Evolutionary conservation across 345 rosid species (phyloP), one percentile per base, ranked within the genome.

Genomic region (Melaleuca quinquenervia): DNA sequence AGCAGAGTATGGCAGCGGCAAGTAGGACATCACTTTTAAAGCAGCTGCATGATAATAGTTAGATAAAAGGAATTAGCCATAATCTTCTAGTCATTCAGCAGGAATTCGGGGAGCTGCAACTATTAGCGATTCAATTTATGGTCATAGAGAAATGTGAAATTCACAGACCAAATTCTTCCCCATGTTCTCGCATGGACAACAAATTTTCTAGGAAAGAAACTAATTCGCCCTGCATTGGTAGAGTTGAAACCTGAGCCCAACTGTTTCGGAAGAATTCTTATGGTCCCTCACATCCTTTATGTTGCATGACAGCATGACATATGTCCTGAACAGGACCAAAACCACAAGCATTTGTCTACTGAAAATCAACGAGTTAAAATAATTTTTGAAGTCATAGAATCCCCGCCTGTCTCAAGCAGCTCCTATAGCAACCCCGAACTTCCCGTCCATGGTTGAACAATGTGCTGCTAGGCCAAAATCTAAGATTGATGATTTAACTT

Each of bases 1-100:
- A 84, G 96, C 94, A 0, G 95, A 94, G 88, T 95, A 95, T 11
- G 99, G 98, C 85, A 90, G 83, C 52, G 98, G 98, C 91, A 94
- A 89, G 92, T 95, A 90, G 41, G 96, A 93, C 85, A 91, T 70
- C 50, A 96, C 98, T 89, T 89, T 90, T 53, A 96, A 91, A 82
- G 96, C 99, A 93, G 98, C 98, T 94, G 95, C 89, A 93, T 13
- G 53, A 82, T 52, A 44, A 84, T 36, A 70, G 13, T 70, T 70
- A 18, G 48, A 36, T 36, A 45, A 8, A 10, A 70, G 78, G 78
- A 70, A 70, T 70, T 70, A 70, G 6, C 44, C 44, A 70, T 70
- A 7, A 18, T 21, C 3, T 32, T 18, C 41, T 32, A 18, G 48
- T 70, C 24, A 70, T 32, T 70, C 78, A 70, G 48, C 7, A 32